phyloP scores from a whole-genome alignment of 331 rosid species.

The Malus hybrid region DNA sequence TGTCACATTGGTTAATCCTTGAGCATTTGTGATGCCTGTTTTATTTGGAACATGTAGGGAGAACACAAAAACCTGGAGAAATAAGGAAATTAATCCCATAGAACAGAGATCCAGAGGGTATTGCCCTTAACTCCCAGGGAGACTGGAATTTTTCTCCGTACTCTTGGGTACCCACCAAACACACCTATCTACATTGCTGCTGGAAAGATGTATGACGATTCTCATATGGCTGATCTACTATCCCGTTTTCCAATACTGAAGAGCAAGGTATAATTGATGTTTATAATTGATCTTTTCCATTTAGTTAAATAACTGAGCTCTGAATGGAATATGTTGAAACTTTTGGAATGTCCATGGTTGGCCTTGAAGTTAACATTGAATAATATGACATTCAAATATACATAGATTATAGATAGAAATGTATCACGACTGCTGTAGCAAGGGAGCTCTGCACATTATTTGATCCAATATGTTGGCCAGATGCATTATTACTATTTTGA shows the following conservation, averaged over 20 bases:
- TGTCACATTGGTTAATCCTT: not conserved
- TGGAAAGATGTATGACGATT: conserved; percentile 76
- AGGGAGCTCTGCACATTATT: not conserved
- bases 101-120: conserved; percentile 83
- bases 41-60: conserved; percentile 45
- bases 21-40: not conserved
- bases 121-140: conserved; percentile 95
- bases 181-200: conserved; percentile 84
- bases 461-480: not conserved
- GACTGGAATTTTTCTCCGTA: conserved; percentile 78
- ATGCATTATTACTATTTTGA: not conserved
- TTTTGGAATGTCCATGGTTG: not conserved
- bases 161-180: conserved; percentile 76
- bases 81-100: conserved; percentile 67
- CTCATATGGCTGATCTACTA: conserved; percentile 70
- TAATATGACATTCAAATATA: not conserved
- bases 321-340: not conserved
- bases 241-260: conserved; percentile 64
- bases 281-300: not conserved
- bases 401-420: not conserved
- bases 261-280: conserved; percentile 58
- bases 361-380: not conserved
- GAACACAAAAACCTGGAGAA: conserved; percentile 84
- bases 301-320: too few species aligned
- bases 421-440: not conserved